These are phyloP conservation scores for Rhododendron simsii DNA, from an alignment of 148 eudicot genomes.

Conservation along the genomic window DNA sequence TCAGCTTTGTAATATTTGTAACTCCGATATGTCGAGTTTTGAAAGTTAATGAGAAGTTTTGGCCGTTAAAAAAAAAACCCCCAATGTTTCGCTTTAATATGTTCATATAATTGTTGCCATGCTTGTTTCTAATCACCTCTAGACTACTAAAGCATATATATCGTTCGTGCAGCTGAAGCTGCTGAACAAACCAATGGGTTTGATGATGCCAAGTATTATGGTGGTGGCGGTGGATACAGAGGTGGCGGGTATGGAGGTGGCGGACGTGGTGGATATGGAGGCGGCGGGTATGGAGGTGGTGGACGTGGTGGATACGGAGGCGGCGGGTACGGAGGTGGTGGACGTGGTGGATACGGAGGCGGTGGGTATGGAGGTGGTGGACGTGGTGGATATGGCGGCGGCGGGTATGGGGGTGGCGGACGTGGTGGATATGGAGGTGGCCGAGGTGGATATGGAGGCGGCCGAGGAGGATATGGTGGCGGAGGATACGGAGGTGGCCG, in stretches of 20 bases:
- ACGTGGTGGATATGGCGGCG: background rate
- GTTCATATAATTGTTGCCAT: background rate
- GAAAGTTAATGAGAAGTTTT: no score
- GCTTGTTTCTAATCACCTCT: no score
- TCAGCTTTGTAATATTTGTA: no score
- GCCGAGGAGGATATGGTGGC: no score
- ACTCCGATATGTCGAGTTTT: no score
- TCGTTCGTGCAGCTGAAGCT: background rate
- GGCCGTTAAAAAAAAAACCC: no score
- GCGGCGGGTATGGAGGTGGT: background rate
- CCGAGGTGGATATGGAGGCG: no score
- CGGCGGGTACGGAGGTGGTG: no score
- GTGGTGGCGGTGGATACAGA: background rate
- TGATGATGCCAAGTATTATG: background rate
- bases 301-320: background rate
- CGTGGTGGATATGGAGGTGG: background rate
- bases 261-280: background rate
- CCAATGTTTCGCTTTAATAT: no score
- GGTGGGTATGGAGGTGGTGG: background rate
- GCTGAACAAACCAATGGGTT: background rate
- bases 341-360: no score
- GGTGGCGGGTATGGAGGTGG: background rate
- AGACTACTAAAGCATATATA: no score
- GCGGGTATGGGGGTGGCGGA: background rate
- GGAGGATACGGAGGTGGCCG: background rate